These are phyloP conservation scores for Myxozyma lipomycoides DNA, from an alignment of 805 yeast species.

Conservation along the genomic window DNA sequence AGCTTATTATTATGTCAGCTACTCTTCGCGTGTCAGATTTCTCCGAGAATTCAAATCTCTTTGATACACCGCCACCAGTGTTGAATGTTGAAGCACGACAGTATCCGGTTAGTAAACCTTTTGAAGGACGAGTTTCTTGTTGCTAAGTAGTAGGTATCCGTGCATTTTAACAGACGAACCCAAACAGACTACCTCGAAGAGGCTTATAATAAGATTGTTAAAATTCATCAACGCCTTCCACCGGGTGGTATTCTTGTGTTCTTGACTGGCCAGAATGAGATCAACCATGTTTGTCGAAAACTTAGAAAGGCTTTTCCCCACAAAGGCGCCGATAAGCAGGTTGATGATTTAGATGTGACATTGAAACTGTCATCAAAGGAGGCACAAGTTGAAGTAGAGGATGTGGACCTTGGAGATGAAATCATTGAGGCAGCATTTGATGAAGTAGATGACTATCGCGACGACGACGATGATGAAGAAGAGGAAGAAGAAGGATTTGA, in stretches of 20 bases:
- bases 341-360: conserved; percentile 8
- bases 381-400: conserved; percentile 68
- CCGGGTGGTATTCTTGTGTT: conserved; percentile 92
- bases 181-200: conserved; percentile 77
- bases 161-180: conserved; percentile 83
- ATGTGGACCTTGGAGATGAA: conserved; percentile 52
- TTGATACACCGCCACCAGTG: conserved; percentile 75
- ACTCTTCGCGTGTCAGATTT: conserved; percentile 91
- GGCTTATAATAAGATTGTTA: conserved; percentile 76
- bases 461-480: conserved; percentile 40
- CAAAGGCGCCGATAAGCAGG: conserved; percentile 35
- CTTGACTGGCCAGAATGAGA: conserved; percentile 93
- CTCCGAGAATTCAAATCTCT: conserved; percentile 70
- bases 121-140: neutral
- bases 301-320: conserved; percentile 67
- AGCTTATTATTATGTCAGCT: conserved; percentile 93
- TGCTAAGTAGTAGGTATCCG: conserved; percentile 49
- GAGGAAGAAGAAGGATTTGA: conserved; percentile 63
- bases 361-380: conserved; percentile 31
- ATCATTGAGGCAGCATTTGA: conserved; percentile 9
- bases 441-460: conserved; percentile 36
- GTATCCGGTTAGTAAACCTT: conserved; percentile 48
- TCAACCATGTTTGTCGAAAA: conserved; percentile 65
- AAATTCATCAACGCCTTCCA: conserved; percentile 81
- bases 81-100: conserved; percentile 89